Evolutionary conservation across 495 filamentous ascomycete genomes (phyloP).

Genomic region (Daldinia caldariorum): DNA sequence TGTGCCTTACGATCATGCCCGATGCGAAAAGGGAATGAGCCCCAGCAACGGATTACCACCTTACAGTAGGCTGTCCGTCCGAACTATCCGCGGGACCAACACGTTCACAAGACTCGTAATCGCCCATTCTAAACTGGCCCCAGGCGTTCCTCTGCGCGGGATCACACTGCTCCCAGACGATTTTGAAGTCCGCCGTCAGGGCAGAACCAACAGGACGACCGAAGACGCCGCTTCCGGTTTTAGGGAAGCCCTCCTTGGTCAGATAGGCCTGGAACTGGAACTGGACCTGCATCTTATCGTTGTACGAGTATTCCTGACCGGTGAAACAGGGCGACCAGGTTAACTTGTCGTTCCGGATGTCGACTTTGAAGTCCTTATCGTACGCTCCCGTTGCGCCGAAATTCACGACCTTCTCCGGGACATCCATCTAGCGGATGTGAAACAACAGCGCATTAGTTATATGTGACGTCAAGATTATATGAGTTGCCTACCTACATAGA

Average conservation of each 20-base stretch:
- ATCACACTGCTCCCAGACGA: constrained; percentile 38
- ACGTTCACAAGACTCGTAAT: constrained; percentile 35
- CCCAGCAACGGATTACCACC: constrained; percentile 14
- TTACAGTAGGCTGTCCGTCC: constrained; percentile 26
- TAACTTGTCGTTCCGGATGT: constrained; percentile 24
- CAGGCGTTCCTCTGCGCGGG: constrained; percentile 32
- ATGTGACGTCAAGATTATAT: neutral
- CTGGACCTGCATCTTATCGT: constrained; percentile 40
- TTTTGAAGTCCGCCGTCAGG: constrained; percentile 28
- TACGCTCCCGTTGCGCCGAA: constrained; percentile 23
- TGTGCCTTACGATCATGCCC: neutral
- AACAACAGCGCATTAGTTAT: constrained; percentile 8
- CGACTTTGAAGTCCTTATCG: constrained; percentile 29
- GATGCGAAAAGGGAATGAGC: neutral
- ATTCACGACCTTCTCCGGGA: constrained; percentile 25
- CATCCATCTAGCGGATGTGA: constrained; percentile 17
- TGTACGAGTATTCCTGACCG: constrained; percentile 35
- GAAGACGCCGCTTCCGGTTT: constrained; percentile 30
- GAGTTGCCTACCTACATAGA: too few relatives aligned
- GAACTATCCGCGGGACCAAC: constrained; percentile 4
- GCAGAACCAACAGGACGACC: constrained; percentile 27
- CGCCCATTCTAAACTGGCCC: constrained; percentile 36
- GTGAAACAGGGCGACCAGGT: constrained; percentile 38
- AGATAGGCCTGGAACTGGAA: constrained; percentile 41
- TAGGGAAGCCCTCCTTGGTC: constrained; percentile 34